Conservation (phyloP, 1,139 yeast genomes). For the Yamadazyma epiphylla region DNA sequence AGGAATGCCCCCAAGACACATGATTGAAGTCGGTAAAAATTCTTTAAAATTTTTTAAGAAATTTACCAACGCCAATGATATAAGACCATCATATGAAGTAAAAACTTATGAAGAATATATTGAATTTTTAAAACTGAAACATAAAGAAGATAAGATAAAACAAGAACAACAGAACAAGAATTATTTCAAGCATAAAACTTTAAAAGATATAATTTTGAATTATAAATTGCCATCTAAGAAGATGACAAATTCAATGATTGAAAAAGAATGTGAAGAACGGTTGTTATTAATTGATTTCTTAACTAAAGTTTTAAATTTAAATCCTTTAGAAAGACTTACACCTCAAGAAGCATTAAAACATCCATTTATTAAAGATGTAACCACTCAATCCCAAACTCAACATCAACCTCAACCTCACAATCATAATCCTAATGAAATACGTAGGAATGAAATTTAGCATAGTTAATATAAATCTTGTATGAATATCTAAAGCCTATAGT, state of each 20-base stretch:
- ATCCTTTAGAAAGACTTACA: slow-evolving; percentile 93
- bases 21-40: slow-evolving; percentile 93
- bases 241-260: slow-evolving; percentile 62
- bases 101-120: slow-evolving; percentile 37
- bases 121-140: slow-evolving; percentile 27
- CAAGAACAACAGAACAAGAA: slow-evolving; percentile 80
- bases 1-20: slow-evolving; percentile 90
- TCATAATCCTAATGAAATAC: too few species aligned
- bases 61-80: slow-evolving; percentile 19
- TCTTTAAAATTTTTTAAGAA: slow-evolving; percentile 67
- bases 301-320: slow-evolving; percentile 70
- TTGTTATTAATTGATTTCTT: slow-evolving; percentile 73
- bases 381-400: too few species aligned
- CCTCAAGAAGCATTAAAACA: slow-evolving; percentile 94
- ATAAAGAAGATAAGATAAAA: slow-evolving; percentile 40
- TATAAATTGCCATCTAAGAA: slow-evolving; percentile 71
- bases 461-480: too few species aligned
- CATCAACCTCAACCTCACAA: too few species aligned
- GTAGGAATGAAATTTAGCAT: not conserved
- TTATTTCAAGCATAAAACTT: slow-evolving; percentile 71
- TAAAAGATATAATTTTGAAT: slow-evolving; percentile 72
- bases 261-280: slow-evolving; percentile 71
- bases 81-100: slow-evolving; percentile 27
- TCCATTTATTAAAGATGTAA: slow-evolving; percentile 61
- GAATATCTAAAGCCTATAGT: too few species aligned